Evolutionary conservation across 2,329 filamentous ascomycete genomes (phyloP).

Genomic region (Aspergillus sp.): DNA sequence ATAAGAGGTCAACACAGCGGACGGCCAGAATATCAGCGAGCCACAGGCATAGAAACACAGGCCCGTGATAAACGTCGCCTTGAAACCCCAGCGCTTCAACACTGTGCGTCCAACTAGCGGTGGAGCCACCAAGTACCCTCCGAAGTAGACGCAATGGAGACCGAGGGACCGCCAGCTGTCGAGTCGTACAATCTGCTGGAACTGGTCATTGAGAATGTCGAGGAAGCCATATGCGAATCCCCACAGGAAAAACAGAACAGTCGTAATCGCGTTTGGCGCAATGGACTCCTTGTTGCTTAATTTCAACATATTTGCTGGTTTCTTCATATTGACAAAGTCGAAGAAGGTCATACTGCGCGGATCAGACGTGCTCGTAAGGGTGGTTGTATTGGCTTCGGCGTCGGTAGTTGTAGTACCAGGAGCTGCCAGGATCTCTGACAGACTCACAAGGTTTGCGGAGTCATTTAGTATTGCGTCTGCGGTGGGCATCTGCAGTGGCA

Average conservation of each 20-base stretch:
- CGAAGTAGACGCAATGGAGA: conserved; percentile 64
- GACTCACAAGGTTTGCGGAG: conserved; percentile 23
- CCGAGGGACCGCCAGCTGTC: conserved; percentile 46
- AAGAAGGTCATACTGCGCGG: conserved; percentile 57
- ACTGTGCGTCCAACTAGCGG: conserved; percentile 59
- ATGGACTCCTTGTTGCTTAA: conserved; percentile 62
- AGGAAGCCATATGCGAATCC: conserved; percentile 88
- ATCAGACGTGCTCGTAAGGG: conserved; percentile 39
- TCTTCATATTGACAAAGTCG: conserved; percentile 65
- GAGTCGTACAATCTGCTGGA: conserved; percentile 55
- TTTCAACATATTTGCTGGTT: conserved; percentile 62
- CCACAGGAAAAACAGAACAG: conserved; percentile 85
- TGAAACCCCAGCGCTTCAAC: conserved; percentile 65
- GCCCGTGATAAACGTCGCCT: conserved; percentile 64
- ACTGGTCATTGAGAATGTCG: conserved; percentile 74
- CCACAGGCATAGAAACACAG: conserved; percentile 67
- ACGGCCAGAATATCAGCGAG: conserved; percentile 67
- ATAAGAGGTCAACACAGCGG: conserved; percentile 65
- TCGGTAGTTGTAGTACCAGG: conserved; percentile 46
- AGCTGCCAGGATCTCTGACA: conserved; percentile 60
- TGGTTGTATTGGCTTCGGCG: conserved; percentile 44
- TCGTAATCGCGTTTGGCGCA: conserved; percentile 67
- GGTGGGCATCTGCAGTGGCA: conserved; percentile 16
- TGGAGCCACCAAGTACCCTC: conserved; percentile 62
- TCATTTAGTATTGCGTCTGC: conserved; percentile 9